Base-by-base conservation (phyloP, 202 grass and related monocot genomes). In the Musa balbisiana region DNA sequence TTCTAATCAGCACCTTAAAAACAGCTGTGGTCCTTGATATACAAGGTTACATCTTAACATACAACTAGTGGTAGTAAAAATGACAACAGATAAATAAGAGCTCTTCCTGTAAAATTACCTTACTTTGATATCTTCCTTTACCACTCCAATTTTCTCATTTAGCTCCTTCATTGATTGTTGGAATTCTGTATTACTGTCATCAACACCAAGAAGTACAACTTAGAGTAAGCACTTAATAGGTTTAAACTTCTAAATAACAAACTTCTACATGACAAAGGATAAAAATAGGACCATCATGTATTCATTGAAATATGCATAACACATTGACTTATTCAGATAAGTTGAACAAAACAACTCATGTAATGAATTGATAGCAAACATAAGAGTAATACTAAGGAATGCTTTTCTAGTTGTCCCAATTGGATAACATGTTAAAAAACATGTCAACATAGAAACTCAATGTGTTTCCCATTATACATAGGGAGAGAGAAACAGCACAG, bases 71-170 rank as follows among this genome's bases (percentile, higher is more conserved):
- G 52, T 73, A 63, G 26, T 50, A 82, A 74, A 80, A 58, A 58
- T 22, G 16, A 27, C 21, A 67, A 78, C 62, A 79, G 11, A 54
- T 11, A 67, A 80, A 26, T 27, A 62, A 24, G 73, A 54, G 5
- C n/a, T 51, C 26, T 10, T 3, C 63, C 66, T 76, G 33, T 49
- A 75, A 82, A 74, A 25, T 84, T 89, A 93, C 93, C 90, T 97
- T 79, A 86, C 80, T 89, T 91, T 97, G 65, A 97, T 76, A 84
- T 93, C 93, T 84, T 97, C 93, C 78, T 92, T 89, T 70, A 91
- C 90, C 54, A 89, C 90, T 73, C 76, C 90, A 79, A 97, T 74
- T 87, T 93, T 97, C 64, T 97, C 88, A 51, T 87, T 87, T 20
- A 97, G 84, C 62, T 97, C 90, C 76, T 89, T 93, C 23, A 97